Percentiles rank a stretch among this genome's conserved stretches.
Conservation (phyloP, 371 early-diverging fungal genomes). For the Funneliformis caledonium region DNA sequence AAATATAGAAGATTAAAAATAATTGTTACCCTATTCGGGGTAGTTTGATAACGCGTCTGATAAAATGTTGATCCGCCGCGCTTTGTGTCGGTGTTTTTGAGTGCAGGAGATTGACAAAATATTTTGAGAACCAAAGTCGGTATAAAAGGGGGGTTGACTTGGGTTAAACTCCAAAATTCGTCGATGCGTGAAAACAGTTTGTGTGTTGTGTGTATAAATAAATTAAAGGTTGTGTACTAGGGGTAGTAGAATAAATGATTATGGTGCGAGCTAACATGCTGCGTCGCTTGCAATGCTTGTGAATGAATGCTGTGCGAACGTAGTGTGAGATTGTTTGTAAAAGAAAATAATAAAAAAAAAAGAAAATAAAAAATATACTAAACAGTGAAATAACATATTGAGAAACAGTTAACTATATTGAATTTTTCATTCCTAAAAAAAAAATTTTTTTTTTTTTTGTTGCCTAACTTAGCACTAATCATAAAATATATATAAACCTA, state of each 20-base stretch:
- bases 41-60: background rate
- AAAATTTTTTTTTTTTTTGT: background rate
- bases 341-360: background rate
- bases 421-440: too few relatives aligned
- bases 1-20: background rate
- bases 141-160: background rate
- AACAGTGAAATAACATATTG: background rate
- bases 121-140: background rate
- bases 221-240: background rate
- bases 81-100: background rate
- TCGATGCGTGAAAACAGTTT: background rate
- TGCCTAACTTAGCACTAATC: background rate
- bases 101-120: background rate
- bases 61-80: background rate
- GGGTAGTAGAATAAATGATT: background rate
- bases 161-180: background rate
- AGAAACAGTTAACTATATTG: background rate
- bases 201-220: background rate
- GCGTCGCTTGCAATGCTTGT: background rate
- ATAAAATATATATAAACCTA: too few relatives aligned
- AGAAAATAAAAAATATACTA: background rate
- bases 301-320: background rate
- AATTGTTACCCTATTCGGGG: background rate
- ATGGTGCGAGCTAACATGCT: background rate
- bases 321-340: background rate